Percentiles rank a stretch among this genome's conserved stretches.
Evolutionary conservation across 2,329 filamentous ascomycete genomes (phyloP).

Genomic region (Hypoxylon sp.): DNA sequence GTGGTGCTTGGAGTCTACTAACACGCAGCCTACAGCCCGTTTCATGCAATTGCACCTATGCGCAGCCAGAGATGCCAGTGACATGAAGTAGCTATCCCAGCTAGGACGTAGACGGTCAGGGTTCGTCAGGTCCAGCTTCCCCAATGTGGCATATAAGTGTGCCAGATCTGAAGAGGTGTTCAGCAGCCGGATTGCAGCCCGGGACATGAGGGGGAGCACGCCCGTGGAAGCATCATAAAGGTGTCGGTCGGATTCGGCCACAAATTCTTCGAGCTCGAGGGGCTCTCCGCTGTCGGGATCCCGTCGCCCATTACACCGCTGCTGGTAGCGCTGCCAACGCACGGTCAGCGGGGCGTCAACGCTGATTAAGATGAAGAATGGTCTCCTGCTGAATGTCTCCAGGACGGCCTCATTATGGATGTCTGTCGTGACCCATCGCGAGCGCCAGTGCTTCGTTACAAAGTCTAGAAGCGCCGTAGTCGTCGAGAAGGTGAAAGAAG

Average conservation of each 20-base stretch:
- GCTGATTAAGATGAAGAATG: constrained; percentile 93
- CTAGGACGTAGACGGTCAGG: constrained; percentile 84
- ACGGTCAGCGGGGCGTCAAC: constrained; percentile 89
- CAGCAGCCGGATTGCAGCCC: constrained; percentile 85
- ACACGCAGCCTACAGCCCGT: constrained; percentile 91
- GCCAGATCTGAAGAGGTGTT: constrained; percentile 82
- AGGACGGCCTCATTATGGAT: constrained; percentile 79
- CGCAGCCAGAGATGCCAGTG: constrained; percentile 89
- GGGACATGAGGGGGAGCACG: constrained; percentile 81
- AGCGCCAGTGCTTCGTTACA: constrained; percentile 85
- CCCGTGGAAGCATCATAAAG: constrained; percentile 76
- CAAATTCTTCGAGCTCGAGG: constrained; percentile 67
- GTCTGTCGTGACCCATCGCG: constrained; percentile 87
- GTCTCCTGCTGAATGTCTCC: constrained; percentile 80
- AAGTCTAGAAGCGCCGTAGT: constrained; percentile 81
- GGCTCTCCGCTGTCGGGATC: constrained; percentile 28
- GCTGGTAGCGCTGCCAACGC: constrained; percentile 83
- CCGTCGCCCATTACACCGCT: constrained; percentile 15
- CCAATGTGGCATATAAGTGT: constrained; percentile 78
- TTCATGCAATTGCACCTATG: constrained; percentile 98
- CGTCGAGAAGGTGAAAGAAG: constrained; percentile 65
- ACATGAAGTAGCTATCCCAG: constrained; percentile 99
- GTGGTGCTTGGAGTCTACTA: constrained; percentile 82
- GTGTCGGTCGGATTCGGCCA: constrained; percentile 74
- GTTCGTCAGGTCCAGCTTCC: constrained; percentile 80